Conservation (phyloP, 2,329 filamentous ascomycete genomes). For the Colletotrichum sp. region DNA sequence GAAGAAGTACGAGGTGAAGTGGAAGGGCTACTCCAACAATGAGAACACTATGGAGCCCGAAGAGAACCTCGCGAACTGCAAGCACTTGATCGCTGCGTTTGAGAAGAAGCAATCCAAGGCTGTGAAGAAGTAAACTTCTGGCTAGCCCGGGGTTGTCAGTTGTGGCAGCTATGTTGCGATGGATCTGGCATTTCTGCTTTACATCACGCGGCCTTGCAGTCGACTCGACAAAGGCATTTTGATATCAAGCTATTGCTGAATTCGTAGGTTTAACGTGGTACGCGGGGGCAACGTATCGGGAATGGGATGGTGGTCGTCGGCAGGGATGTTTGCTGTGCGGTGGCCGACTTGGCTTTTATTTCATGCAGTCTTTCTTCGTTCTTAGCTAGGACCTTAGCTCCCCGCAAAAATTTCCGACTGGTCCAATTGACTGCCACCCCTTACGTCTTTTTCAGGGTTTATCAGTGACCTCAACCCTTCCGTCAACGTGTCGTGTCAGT, state of each 20-base stretch:
- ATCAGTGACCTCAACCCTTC: conserved; percentile 21
- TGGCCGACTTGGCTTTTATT: neutral
- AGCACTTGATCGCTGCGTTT: conserved; percentile 38
- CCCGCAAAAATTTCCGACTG: conserved; percentile 16
- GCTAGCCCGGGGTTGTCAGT: neutral
- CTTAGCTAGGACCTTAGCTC: neutral
- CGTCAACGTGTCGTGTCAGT: conserved; percentile 15
- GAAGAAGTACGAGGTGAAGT: conserved; percentile 56
- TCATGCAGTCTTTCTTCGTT: neutral
- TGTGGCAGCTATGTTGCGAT: neutral
- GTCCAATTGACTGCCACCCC: neutral
- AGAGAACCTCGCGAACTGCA: conserved; percentile 46
- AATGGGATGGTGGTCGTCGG: neutral
- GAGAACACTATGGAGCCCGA: conserved; percentile 61
- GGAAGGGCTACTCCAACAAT: conserved; percentile 49
- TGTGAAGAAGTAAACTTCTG: neutral
- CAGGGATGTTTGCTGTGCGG: neutral
- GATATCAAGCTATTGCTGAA: neutral
- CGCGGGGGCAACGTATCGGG: neutral
- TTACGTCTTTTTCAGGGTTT: conserved; percentile 13
- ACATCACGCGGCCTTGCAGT: neutral
- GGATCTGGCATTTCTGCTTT: neutral
- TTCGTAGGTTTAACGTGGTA: neutral
- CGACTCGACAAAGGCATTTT: neutral
- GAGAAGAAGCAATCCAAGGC: conserved; percentile 29